These are phyloP conservation scores for Przewalskia tangutica DNA, from an alignment of 257 asterid genomes.

Conservation along the genomic window DNA sequence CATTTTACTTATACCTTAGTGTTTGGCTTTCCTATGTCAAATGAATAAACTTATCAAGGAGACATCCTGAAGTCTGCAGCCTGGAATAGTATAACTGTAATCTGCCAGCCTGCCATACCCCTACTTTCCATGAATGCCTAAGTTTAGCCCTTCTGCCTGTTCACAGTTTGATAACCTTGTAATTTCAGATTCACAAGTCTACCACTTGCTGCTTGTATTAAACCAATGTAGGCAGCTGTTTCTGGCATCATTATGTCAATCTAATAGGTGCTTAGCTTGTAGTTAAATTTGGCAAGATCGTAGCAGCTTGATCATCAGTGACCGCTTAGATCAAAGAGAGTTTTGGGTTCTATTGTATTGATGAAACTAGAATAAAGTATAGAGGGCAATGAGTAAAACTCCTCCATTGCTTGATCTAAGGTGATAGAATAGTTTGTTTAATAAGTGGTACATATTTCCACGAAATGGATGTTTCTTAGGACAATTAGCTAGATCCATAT, in stretches of 20 bases:
- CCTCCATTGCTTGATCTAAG: not conserved
- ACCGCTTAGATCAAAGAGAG: not conserved
- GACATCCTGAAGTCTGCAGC: not conserved
- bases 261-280: not conserved
- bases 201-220: not conserved
- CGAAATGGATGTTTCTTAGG: not conserved
- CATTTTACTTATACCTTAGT: not conserved
- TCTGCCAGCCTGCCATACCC: not conserved
- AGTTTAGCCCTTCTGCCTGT: not conserved
- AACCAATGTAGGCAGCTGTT: not conserved
- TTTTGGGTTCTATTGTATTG: not conserved
- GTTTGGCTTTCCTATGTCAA: not conserved
- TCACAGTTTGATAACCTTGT: not conserved
- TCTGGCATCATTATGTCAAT: not conserved
- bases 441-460: not conserved
- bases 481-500: not conserved
- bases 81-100: not conserved
- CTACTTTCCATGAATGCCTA: not conserved
- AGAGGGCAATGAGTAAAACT: not conserved
- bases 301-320: not conserved
- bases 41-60: not conserved
- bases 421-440: not conserved
- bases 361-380: not conserved
- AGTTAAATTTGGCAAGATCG: not conserved
- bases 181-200: not conserved